Base-by-base conservation (phyloP, 2,329 filamentous ascomycete genomes). In the Arthrobotrys pseudoclavata region DNA sequence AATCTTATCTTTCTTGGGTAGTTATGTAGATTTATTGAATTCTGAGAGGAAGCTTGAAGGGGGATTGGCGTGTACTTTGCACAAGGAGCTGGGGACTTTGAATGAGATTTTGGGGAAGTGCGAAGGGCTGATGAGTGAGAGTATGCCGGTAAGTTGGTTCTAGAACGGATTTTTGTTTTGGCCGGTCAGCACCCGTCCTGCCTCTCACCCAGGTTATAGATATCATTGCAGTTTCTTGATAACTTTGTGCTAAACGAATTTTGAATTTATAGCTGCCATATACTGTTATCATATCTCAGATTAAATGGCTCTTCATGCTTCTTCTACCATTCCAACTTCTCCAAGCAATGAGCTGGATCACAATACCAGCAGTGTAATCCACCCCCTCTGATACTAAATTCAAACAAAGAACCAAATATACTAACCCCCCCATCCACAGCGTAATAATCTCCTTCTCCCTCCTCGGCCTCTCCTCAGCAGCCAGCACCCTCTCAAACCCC, bases 271-370 rank as follows among this genome's bases (percentile, higher is more conserved):
- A 79, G 77, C 37, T 93, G 69, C 92, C 92, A 53, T 96, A 96
- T 85, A 89, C 88, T 79, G 95, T 96, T 81, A 89, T 92, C 81
- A 94, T 95, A 82, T 89, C 90, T n/a, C 92, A 96, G 83, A 95
- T 95, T 82, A 92, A 92, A 47, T 94, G 91, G 89, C 88, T 93
- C 64, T 96, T 96, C 84, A 89, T 95, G 66, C 85, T 93, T 80
- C 87, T 93, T 24, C 87, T 96, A 0, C 92, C 92, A 6, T 95
- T 96, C 86, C 92, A 96, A 84, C 88, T 96, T 4, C 88, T 89
- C 82, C 82, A 83, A 0, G 82, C 84, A 0, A 88, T 96, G 0
- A 81, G 84, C 13, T 96, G 91, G 90, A 87, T 93, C 80, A 91
- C 92, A 12, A 94, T 96, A 79, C 92, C 92, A 0, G 92, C 89